Conservation (phyloP, 768 basidiomycete species). For the Termitomyces titanicus region DNA sequence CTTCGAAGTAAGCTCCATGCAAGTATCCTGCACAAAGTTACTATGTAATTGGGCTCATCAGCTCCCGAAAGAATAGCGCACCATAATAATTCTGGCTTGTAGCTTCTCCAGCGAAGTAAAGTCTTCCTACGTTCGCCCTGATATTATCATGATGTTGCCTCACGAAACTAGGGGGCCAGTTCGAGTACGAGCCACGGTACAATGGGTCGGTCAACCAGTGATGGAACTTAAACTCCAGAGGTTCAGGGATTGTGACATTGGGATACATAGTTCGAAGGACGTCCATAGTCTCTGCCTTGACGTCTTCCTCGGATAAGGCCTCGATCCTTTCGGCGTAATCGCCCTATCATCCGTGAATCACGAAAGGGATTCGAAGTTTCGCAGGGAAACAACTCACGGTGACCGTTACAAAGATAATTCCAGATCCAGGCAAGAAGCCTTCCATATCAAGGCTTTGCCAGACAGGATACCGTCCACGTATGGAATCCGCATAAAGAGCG, state of each 20-base stretch:
- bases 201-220: slow-evolving; percentile 51
- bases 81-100: slow-evolving; percentile 58
- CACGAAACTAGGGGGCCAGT: slow-evolving; percentile 64
- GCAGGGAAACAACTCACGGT: slow-evolving; percentile 27
- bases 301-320: slow-evolving; percentile 38
- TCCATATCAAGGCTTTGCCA: slow-evolving; percentile 63
- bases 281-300: slow-evolving; percentile 51
- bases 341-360: slow-evolving; percentile 35
- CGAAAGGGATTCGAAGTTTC: neutral
- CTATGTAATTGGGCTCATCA: neutral
- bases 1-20: slow-evolving; percentile 59
- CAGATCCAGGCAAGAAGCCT: slow-evolving; percentile 58
- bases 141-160: slow-evolving; percentile 51
- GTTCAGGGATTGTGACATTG: slow-evolving; percentile 47
- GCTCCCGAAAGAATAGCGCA: slow-evolving; percentile 19
- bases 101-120: slow-evolving; percentile 69
- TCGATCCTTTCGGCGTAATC: slow-evolving; percentile 60
- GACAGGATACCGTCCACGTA: slow-evolving; percentile 62
- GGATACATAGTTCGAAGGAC: slow-evolving; percentile 61
- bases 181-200: slow-evolving; percentile 61
- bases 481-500: slow-evolving; percentile 54
- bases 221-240: slow-evolving; percentile 50
- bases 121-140: slow-evolving; percentile 47
- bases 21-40: slow-evolving; percentile 39
- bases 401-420: slow-evolving; percentile 52